Base-by-base conservation (phyloP, 2,329 filamentous ascomycete species). In the Penicillium corylophilum region DNA sequence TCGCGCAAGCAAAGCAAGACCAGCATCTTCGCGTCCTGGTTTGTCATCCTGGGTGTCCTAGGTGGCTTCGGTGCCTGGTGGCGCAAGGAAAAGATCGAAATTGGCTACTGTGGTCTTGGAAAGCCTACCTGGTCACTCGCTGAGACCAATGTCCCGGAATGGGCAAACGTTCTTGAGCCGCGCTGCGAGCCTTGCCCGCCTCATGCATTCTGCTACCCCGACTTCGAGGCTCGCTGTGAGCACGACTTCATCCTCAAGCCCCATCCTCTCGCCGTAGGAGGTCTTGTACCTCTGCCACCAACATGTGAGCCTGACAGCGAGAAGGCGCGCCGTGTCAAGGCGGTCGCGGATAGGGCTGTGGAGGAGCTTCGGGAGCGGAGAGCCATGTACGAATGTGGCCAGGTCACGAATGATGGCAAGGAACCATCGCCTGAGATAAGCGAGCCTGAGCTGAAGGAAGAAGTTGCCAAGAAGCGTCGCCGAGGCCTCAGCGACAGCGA, bases 241-340 rank as follows among this genome's bases (percentile, higher is more conserved):
- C 80, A 82, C 46, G 94, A 93, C 67, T 99, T 95, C 65, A 82
- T 99, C 42, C 79, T 94, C 33, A 88, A 88, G 64, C 83, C 85
- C 1, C 93, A 97, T 68, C 92, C 93, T 1, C 78, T 97, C 20
- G 87, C 91, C 0, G 70, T 96, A 0, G 85, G 86, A 44, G 92
- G 94, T 0, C 67, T 95, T 3, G 66, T 97, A 5, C 94, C 94
- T 7, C 76, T 99, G 8, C 85, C 92, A 5, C 93, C 95, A 1
- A 92, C 90, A 4, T 99, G 94, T 71, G 93, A 96, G 72, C 89
- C 94, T 0, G 95, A 99, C 71, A 91, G 91, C 54, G 90, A 95
- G 65, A 96, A 96, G 71, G 90, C 88, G 7, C 85, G 90, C 35
- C 87, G 89, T 16, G 88, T 97, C 44, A 90, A 93, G 64, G 84